These are phyloP conservation scores for Entomortierella chlamydospora DNA, from an alignment of 192 early-diverging fungal genomes.

Conservation along the genomic window DNA sequence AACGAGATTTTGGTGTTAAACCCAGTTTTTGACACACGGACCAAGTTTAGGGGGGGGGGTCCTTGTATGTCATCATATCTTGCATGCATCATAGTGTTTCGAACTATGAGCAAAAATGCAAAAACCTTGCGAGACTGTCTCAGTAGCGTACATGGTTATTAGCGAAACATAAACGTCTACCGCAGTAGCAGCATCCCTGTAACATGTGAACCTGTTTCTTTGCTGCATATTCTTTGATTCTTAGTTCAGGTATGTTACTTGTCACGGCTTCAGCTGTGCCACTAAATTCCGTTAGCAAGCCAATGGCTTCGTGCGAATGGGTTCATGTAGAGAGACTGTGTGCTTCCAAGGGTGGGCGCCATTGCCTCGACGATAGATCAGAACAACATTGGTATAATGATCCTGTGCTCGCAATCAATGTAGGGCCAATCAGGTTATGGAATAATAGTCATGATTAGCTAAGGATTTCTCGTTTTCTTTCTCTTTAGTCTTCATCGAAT, in stretches of 20 bases:
- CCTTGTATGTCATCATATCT: too few species aligned
- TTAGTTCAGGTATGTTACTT: conserved; percentile 89
- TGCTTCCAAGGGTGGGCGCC: conserved; percentile 92
- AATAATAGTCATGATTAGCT: not conserved
- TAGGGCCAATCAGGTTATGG: too few species aligned
- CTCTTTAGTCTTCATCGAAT: not conserved
- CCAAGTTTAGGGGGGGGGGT: too few species aligned
- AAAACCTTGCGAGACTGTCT: too few species aligned
- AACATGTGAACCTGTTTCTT: conserved; percentile 88
- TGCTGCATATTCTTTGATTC: conserved; percentile 89
- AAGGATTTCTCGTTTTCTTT: not conserved
- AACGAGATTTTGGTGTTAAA: too few species aligned
- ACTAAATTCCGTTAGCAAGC: conserved; percentile 85
- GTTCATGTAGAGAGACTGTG: conserved; percentile 94
- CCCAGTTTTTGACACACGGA: too few species aligned
- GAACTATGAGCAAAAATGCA: too few species aligned
- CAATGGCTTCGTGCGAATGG: conserved; percentile 92
- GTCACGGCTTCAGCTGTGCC: conserved; percentile 94
- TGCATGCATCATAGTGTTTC: too few species aligned
- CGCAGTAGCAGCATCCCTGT: too few species aligned
- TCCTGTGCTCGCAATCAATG: too few species aligned
- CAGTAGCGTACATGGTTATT: too few species aligned
- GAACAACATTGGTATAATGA: conserved; percentile 91
- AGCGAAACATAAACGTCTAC: too few species aligned
- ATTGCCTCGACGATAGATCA: conserved; percentile 91